Evolutionary conservation across 2,329 filamentous ascomycete species (phyloP).

Genomic region (Fusarium tjaetaba): DNA sequence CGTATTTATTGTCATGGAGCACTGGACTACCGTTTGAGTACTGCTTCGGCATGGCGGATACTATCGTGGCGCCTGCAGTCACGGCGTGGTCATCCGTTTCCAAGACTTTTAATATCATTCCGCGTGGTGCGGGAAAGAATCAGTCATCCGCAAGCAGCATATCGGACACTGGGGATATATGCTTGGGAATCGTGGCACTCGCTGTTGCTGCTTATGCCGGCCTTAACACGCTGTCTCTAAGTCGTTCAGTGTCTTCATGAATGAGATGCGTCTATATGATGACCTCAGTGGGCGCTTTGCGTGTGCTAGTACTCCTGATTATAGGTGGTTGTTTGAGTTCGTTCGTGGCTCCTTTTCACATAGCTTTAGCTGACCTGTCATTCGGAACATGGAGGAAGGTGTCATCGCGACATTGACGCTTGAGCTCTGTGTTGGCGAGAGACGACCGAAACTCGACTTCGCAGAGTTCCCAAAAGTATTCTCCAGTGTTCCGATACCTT

Average conservation of each 20-base stretch:
- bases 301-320: neutral
- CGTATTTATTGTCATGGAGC: neutral
- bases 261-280: neutral
- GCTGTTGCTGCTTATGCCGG: neutral
- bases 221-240: neutral
- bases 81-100: neutral
- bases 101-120: neutral
- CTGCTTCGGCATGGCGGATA: conserved; percentile 1
- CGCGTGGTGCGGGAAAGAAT: neutral
- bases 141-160: neutral
- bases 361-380: too few species aligned
- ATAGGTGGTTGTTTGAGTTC: neutral
- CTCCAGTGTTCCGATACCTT: too few species aligned
- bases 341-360: neutral
- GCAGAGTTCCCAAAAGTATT: too few species aligned
- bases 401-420: too few species aligned
- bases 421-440: too few species aligned
- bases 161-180: neutral
- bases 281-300: neutral
- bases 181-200: neutral
- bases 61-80: neutral
- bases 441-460: too few species aligned
- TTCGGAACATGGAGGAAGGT: too few species aligned
- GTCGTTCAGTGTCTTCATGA: neutral
- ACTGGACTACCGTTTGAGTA: neutral